Percentiles rank a stretch among this genome's conserved stretches.
These are phyloP conservation scores for Cryptococcus sp. DNA, from an alignment of 1,284 basidiomycete genomes.

Conservation along the genomic window DNA sequence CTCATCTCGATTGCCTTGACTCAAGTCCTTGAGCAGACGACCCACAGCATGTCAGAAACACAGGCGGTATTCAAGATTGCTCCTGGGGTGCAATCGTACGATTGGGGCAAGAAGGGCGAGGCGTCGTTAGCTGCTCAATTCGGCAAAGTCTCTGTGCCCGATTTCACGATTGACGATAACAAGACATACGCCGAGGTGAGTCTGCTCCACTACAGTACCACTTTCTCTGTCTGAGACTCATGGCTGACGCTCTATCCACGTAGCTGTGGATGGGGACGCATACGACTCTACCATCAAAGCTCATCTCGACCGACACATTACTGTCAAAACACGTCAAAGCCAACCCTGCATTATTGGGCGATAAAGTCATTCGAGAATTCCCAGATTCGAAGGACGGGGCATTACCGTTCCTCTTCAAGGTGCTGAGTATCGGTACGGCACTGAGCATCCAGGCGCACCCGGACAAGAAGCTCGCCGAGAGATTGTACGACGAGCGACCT, in stretches of 20 bases:
- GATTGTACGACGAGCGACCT: constrained; percentile 71
- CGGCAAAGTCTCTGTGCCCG: constrained; percentile 55
- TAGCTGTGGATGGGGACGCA: constrained; percentile 99
- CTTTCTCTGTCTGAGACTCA: not conserved
- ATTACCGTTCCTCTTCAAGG: constrained; percentile 91
- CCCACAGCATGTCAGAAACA: not conserved
- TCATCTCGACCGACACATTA: constrained; percentile 54
- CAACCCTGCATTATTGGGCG: constrained; percentile 66
- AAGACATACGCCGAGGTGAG: constrained; percentile 68
- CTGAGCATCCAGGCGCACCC: constrained; percentile 97
- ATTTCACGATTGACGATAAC: constrained; percentile 59
- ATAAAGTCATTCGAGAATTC: constrained; percentile 65
- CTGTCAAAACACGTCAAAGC: constrained; percentile 67
- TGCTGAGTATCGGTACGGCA: constrained; percentile 90
- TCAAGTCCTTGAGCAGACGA: too few relatives aligned
- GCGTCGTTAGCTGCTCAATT: constrained; percentile 59
- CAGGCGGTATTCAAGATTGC: constrained; percentile 46
- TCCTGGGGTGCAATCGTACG: constrained; percentile 54
- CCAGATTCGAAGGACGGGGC: constrained; percentile 64
- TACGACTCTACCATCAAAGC: constrained; percentile 76
- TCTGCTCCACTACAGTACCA: not conserved
- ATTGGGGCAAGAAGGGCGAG: constrained; percentile 61
- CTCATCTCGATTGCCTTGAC: too few relatives aligned
- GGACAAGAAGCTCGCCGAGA: constrained; percentile 82
- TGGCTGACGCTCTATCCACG: not conserved